Percentiles rank a stretch among this genome's conserved stretches.
Evolutionary conservation across 768 basidiomycete genomes (phyloP).

Genomic region (Podaxis sp.): DNA sequence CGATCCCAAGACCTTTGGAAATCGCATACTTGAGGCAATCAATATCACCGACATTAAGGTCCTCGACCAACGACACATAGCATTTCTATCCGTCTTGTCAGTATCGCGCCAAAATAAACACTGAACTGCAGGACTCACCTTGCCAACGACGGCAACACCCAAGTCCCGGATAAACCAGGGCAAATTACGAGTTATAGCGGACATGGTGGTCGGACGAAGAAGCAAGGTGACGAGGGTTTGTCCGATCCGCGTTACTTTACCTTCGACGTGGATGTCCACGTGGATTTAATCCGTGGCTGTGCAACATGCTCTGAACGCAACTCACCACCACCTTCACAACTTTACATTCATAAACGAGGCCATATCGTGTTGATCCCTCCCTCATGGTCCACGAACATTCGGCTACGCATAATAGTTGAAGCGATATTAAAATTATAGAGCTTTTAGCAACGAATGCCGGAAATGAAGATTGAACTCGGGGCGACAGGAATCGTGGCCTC

Average conservation of each 20-base stretch:
- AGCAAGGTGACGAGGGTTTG: not conserved
- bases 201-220: conserved; percentile 5
- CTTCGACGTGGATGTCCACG: conserved; percentile 8
- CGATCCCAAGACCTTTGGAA: conserved; percentile 91
- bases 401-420: too few relatives aligned
- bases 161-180: conserved; percentile 7
- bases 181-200: conserved; percentile 11
- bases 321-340: not conserved
- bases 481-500: too few relatives aligned
- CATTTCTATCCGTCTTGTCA: conserved; percentile 60
- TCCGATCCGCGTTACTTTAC: not conserved
- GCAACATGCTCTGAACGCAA: not conserved
- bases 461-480: conserved; percentile 24
- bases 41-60: conserved; percentile 73
- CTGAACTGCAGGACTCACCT: not conserved
- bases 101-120: not conserved
- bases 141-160: conserved; percentile 8
- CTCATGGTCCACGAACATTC: too few relatives aligned
- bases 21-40: conserved; percentile 89
- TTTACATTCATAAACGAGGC: too few relatives aligned
- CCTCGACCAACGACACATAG: conserved; percentile 85
- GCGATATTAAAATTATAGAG: too few relatives aligned
- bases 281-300: conserved; percentile 12
- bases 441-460: conserved; percentile 30
- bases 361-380: too few relatives aligned